Evolutionary conservation across 768 basidiomycete genomes (phyloP).

Genomic region (Hypholoma sublateritium): DNA sequence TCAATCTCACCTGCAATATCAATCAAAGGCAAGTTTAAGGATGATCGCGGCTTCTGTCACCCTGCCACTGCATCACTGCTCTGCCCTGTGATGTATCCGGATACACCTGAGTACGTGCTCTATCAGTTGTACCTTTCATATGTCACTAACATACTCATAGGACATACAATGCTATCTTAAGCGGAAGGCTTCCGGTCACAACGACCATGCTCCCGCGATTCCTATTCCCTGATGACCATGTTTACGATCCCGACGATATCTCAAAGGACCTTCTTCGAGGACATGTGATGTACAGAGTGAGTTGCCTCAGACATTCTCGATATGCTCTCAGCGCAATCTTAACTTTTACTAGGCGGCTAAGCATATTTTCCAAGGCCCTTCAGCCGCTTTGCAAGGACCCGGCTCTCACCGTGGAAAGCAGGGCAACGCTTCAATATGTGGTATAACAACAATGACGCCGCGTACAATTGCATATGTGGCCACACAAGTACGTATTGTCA

Average conservation of each 20-base stretch:
- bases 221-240: constrained; percentile 5
- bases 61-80: no score
- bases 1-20: no score
- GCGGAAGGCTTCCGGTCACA: neutral
- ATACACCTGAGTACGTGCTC: no score
- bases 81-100: no score
- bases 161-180: neutral
- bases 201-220: constrained; percentile 1
- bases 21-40: no score
- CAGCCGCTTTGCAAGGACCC: constrained; percentile 12
- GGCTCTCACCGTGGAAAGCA: constrained; percentile 10
- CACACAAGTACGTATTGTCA: no score
- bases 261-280: constrained; percentile 6
- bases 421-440: neutral
- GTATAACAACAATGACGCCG: neutral
- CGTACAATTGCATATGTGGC: no score
- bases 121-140: no score
- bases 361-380: constrained; percentile 17
- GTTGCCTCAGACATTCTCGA: neutral
- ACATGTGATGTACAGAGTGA: constrained; percentile 8
- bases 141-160: neutral
- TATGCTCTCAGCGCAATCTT: neutral
- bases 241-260: constrained; percentile 4
- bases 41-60: no score
- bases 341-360: constrained; percentile 8